A percentile compares a stretch with the other conserved stretches of the same genome.
Conservation (phyloP, 2,329 filamentous ascomycete species). For the Akanthomyces dipterigenus region DNA sequence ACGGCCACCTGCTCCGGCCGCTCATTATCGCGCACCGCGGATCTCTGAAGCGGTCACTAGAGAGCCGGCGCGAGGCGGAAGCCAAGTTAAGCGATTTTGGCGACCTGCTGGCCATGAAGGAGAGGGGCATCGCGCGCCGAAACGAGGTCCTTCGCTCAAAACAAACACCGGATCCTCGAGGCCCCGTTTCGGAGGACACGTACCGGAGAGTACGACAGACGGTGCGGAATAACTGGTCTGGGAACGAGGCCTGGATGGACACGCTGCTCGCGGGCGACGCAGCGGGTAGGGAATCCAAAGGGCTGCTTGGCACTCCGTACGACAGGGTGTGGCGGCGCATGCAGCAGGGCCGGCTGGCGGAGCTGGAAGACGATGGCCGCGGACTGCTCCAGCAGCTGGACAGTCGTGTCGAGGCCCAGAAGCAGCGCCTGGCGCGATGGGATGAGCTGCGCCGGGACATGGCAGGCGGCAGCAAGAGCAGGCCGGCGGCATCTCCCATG, state of each 20-base stretch:
- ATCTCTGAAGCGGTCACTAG: conserved; percentile 54
- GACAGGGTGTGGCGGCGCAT: conserved; percentile 65
- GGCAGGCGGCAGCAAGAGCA: conserved; percentile 27
- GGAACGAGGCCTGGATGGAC: conserved; percentile 67
- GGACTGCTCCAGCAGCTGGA: conserved; percentile 68
- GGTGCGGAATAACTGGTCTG: conserved; percentile 70
- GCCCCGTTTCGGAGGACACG: conserved; percentile 34
- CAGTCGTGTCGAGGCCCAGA: conserved; percentile 58
- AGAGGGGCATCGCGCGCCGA: conserved; percentile 48
- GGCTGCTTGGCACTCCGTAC: conserved; percentile 60
- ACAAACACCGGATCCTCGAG: conserved; percentile 18
- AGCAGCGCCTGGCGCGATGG: conserved; percentile 65
- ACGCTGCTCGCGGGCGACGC: conserved; percentile 62
- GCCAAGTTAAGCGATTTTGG: conserved; percentile 57
- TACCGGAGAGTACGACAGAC: conserved; percentile 49
- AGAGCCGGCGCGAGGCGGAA: conserved; percentile 52
- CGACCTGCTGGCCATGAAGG: conserved; percentile 56
- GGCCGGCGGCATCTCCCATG: conserved; percentile 17
- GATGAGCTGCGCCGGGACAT: conserved; percentile 53
- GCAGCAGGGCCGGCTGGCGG: conserved; percentile 48
- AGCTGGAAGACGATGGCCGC: conserved; percentile 44
- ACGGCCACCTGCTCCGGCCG: conserved; percentile 50
- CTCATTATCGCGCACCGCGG: conserved; percentile 68
- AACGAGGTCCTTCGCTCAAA: conserved; percentile 38
- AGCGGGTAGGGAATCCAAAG: conserved; percentile 44